phyloP scores from a whole-genome alignment of 768 basidiomycete genomes.

The Chlorophyllum brunneum region DNA sequence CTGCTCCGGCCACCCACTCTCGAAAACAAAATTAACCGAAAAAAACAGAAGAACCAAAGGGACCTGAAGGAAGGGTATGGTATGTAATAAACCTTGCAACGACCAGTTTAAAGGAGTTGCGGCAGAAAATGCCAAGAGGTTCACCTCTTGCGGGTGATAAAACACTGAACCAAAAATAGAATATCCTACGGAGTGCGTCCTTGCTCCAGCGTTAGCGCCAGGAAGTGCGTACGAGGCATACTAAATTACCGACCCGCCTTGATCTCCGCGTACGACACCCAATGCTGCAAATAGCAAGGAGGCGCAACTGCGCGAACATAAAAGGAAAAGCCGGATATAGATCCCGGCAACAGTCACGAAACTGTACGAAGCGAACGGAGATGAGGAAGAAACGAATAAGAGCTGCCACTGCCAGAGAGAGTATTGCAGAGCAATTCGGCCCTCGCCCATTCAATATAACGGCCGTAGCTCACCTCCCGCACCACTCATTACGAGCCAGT shows the following conservation, averaged over 20 bases:
- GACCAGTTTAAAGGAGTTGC: background rate
- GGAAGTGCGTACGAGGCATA: no score
- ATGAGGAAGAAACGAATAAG: constrained; percentile 1
- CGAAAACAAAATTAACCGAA: no score
- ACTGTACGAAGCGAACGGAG: background rate
- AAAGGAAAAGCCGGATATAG: constrained; percentile 4
- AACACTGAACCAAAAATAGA: background rate
- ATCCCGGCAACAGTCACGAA: background rate
- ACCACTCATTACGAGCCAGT: background rate
- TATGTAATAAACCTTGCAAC: background rate
- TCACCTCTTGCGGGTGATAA: background rate
- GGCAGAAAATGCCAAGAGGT: background rate
- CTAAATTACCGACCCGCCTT: background rate
- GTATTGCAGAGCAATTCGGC: background rate
- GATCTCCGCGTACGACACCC: background rate
- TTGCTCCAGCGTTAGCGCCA: no score
- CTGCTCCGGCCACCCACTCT: background rate
- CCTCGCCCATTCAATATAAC: background rate
- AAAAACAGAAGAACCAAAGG: background rate
- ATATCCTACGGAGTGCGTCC: no score
- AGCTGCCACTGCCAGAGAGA: background rate
- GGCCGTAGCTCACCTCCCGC: constrained; percentile 2
- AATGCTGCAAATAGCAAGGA: background rate
- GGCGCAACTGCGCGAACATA: background rate
- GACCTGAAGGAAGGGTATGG: background rate